Conservation (phyloP, 192 early-diverging fungal genomes). For the Backusella sp. region DNA sequence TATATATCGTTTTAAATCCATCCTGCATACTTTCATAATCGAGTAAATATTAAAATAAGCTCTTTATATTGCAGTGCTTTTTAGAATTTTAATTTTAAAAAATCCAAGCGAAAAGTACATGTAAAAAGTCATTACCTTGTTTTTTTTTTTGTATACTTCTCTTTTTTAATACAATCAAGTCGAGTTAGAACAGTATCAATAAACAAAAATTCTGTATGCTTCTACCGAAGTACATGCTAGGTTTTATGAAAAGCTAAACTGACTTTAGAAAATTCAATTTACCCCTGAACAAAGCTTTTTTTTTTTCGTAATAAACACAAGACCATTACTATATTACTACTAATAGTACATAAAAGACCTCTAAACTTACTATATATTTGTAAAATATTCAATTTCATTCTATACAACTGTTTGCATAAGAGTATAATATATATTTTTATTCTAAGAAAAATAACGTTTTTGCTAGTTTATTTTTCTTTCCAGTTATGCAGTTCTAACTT, state of each 20-base stretch:
- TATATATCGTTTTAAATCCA: not conserved
- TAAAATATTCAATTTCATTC: not conserved
- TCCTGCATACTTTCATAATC: not conserved
- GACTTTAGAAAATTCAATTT: not conserved
- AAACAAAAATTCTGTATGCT: not conserved
- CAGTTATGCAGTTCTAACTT: too few relatives aligned
- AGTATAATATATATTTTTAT: not conserved
- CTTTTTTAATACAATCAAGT: not conserved
- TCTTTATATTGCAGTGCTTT: not conserved
- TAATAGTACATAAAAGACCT: not conserved
- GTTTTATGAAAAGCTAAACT: constrained; percentile 4
- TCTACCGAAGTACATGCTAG: not conserved
- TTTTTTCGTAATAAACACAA: not conserved
- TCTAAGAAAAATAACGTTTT: too few relatives aligned
- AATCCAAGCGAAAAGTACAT: too few relatives aligned
- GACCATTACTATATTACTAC: not conserved
- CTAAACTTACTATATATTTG: not conserved
- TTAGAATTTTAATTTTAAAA: not conserved
- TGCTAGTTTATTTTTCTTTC: too few relatives aligned
- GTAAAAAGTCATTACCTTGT: too few relatives aligned
- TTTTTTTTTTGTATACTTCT: not conserved
- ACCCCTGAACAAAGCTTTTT: not conserved
- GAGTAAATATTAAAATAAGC: constrained; percentile 10
- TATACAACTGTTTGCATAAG: not conserved
- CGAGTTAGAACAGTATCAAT: not conserved